Evolutionary conservation across 148 eudicot genomes (phyloP).

Genomic region (Chenopodium album): DNA sequence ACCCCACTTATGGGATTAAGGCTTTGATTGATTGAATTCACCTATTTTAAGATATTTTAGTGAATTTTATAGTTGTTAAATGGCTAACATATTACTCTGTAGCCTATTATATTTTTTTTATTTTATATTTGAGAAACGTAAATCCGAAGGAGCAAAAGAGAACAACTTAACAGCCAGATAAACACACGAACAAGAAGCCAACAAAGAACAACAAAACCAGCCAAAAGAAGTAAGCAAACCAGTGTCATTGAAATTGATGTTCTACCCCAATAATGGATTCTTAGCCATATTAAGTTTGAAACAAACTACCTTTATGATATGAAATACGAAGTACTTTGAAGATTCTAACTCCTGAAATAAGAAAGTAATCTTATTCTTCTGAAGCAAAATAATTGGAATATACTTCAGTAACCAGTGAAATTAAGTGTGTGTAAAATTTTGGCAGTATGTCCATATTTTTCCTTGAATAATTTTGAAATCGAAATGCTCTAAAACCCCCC

Average conservation of each 20-base stretch:
- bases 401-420: neutral
- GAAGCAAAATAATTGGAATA: neutral
- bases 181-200: neutral
- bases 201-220: neutral
- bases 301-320: neutral
- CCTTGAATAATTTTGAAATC: no score
- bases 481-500: no score
- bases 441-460: no score
- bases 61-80: no score
- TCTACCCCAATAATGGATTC: neutral
- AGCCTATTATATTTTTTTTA: no score
- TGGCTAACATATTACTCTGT: no score
- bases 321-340: neutral
- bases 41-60: no score
- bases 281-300: constrained; percentile 2
- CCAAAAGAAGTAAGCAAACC: neutral
- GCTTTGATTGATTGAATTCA: no score
- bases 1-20: no score
- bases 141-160: neutral
- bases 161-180: neutral
- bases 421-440: no score
- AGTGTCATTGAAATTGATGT: neutral
- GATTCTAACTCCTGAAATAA: neutral
- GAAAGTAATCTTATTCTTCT: constrained; percentile 1
- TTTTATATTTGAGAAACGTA: no score